A percentile compares a stretch with the other conserved stretches of the same genome.
Conservation (phyloP, 352 stramenopile genomes). For the Globisporangium barbulae region DNA sequence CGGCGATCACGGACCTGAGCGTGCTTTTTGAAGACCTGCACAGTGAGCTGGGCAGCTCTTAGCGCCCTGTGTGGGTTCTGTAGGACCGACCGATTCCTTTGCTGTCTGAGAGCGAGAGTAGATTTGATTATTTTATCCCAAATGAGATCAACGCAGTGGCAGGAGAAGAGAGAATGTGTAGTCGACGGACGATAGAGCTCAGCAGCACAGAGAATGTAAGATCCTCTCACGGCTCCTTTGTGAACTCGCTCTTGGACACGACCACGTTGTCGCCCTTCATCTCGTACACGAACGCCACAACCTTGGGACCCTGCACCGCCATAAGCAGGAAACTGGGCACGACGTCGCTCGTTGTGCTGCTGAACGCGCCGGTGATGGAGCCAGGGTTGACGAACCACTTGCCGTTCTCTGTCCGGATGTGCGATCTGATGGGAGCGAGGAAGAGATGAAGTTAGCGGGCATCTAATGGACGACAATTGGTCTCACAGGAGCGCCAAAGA, state of each 20-base stretch:
- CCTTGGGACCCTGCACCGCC: constrained; percentile 95
- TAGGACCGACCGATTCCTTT: neutral
- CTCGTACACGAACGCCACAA: constrained; percentile 97
- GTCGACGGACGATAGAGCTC: neutral
- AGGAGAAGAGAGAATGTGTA: neutral
- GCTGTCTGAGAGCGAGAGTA: constrained; percentile 3
- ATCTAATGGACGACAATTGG: neutral
- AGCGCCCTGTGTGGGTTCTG: constrained; percentile 1
- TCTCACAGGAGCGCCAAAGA: neutral
- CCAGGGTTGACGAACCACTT: constrained; percentile 98
- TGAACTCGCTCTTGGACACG: constrained; percentile 89
- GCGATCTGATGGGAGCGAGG: constrained; percentile 33
- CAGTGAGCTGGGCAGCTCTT: constrained; percentile 42
- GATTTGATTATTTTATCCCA: constrained; percentile 10
- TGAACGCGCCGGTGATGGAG: constrained; percentile 96
- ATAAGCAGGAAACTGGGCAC: constrained; percentile 97
- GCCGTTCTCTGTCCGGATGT: constrained; percentile 92
- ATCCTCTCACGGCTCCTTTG: constrained; percentile 51
- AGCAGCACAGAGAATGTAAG: neutral
- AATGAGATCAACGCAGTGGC: neutral
- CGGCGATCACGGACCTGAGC: constrained; percentile 55
- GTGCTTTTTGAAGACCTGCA: constrained; percentile 76
- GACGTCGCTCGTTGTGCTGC: constrained; percentile 64
- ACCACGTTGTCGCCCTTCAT: constrained; percentile 79
- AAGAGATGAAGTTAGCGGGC: neutral